Evolutionary conservation across 345 rosid genomes (phyloP).

Genomic region (Leavenworthia alabamica): DNA sequence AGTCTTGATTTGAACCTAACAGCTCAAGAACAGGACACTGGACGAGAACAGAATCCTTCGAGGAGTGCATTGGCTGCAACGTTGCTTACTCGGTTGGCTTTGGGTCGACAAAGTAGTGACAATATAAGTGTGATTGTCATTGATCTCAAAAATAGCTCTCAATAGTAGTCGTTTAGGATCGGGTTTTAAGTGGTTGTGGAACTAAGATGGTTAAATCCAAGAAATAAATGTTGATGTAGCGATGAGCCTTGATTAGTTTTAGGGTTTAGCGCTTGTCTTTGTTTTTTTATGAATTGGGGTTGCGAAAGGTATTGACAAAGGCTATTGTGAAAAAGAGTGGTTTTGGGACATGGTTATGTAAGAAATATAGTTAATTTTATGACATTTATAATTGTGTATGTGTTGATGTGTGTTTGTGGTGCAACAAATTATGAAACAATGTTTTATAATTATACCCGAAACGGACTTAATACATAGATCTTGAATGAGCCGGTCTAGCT

Average conservation of each 20-base stretch:
- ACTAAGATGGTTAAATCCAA: not conserved
- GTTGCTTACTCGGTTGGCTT: conserved; percentile 63
- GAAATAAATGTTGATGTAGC: conserved; percentile 9
- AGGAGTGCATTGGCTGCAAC: conserved; percentile 57
- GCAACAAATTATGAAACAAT: not conserved
- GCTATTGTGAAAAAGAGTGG: not conserved
- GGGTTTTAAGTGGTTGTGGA: not conserved
- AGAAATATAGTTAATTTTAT: not conserved
- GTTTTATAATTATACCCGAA: too few relatives aligned
- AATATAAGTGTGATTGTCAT: conserved; percentile 75
- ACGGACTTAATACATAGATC: too few relatives aligned
- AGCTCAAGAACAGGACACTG: conserved; percentile 15
- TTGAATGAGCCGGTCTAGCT: too few relatives aligned
- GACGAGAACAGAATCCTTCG: conserved; percentile 37
- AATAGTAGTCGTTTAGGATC: not conserved
- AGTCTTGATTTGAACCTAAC: conserved; percentile 16
- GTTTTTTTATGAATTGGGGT: conserved; percentile 1
- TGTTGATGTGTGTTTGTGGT: not conserved
- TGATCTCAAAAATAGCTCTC: conserved; percentile 44
- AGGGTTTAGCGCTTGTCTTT: not conserved
- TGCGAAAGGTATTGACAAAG: not conserved
- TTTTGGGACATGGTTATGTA: not conserved
- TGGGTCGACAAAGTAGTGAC: conserved; percentile 60
- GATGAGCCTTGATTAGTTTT: not conserved
- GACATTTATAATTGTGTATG: not conserved